A percentile compares a stretch with the other conserved stretches of the same genome.
These are phyloP conservation scores for Neurospora terricola DNA, from an alignment of 495 filamentous ascomycete species.

Conservation along the genomic window DNA sequence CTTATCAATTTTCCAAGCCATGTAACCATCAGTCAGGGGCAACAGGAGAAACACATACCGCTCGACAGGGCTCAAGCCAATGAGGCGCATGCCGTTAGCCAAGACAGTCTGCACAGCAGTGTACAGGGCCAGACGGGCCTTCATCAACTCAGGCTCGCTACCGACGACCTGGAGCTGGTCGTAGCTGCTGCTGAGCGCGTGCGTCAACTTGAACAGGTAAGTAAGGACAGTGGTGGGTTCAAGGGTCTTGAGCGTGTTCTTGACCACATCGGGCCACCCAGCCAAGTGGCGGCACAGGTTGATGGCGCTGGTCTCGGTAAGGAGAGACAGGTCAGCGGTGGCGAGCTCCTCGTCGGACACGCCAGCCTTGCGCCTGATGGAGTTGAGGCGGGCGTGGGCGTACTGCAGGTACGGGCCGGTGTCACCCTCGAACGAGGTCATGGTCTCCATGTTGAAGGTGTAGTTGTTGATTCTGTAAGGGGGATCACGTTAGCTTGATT, in stretches of 20 bases:
- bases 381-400: slow-evolving; percentile 54
- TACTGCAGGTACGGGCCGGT: slow-evolving; percentile 64
- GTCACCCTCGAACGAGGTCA: slow-evolving; percentile 63
- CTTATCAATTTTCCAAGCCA: neutral
- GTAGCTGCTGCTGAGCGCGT: slow-evolving; percentile 73
- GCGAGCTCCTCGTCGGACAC: slow-evolving; percentile 44
- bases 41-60: slow-evolving; percentile 28
- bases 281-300: slow-evolving; percentile 51
- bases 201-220: slow-evolving; percentile 85
- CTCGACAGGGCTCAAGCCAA: slow-evolving; percentile 70
- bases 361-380: slow-evolving; percentile 45
- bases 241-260: slow-evolving; percentile 53
- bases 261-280: slow-evolving; percentile 55
- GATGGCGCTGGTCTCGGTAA: slow-evolving; percentile 48
- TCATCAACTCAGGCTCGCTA: slow-evolving; percentile 58
- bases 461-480: slow-evolving; percentile 49
- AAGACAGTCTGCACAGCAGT: slow-evolving; percentile 68
- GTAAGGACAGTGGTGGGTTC: slow-evolving; percentile 61
- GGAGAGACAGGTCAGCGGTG: slow-evolving; percentile 45
- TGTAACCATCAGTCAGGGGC: neutral
- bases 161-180: slow-evolving; percentile 72
- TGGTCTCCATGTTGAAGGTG: slow-evolving; percentile 51
- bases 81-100: slow-evolving; percentile 72
- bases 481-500: neutral
- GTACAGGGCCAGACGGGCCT: slow-evolving; percentile 75